Evolutionary conservation across 2,329 filamentous ascomycete genomes (phyloP).

Genomic region (Alternaria sp.): DNA sequence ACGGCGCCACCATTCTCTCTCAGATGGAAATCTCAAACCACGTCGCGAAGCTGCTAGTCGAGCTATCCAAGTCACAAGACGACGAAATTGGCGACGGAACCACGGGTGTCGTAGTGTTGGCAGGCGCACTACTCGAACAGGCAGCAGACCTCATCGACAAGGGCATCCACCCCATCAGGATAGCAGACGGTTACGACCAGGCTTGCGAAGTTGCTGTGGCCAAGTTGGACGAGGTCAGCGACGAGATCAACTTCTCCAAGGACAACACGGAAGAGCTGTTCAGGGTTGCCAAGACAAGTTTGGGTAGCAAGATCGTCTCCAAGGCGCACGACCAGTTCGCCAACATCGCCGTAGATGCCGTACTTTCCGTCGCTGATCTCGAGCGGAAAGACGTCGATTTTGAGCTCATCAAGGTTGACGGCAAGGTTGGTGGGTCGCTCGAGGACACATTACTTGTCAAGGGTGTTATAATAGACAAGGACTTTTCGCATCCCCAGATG

Average conservation of each 20-base stretch:
- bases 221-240: constrained; percentile 91
- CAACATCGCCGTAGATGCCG: constrained; percentile 95
- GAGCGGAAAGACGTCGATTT: constrained; percentile 98
- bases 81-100: constrained; percentile 99
- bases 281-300: constrained; percentile 92
- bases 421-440: constrained; percentile 92
- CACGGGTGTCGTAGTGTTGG: constrained; percentile 95
- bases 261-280: constrained; percentile 84
- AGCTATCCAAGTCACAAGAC: constrained; percentile 97
- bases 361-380: constrained; percentile 93
- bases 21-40: constrained; percentile 99
- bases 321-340: constrained; percentile 99
- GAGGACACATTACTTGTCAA: constrained; percentile 96
- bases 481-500: constrained; percentile 99
- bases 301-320: constrained; percentile 99
- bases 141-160: constrained; percentile 98
- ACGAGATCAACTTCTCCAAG: constrained; percentile 84
- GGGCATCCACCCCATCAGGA: constrained; percentile 98
- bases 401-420: constrained; percentile 98
- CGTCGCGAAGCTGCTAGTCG: constrained; percentile 94
- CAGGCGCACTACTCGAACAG: constrained; percentile 93
- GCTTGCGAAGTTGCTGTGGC: constrained; percentile 96
- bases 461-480: constrained; percentile 98
- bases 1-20: constrained; percentile 94
- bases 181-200: constrained; percentile 97